A percentile compares a stretch with the other conserved stretches of the same genome.
phyloP scores from a whole-genome alignment of 2,329 filamentous ascomycete genomes.

The Rhynchosporium agropyri region DNA sequence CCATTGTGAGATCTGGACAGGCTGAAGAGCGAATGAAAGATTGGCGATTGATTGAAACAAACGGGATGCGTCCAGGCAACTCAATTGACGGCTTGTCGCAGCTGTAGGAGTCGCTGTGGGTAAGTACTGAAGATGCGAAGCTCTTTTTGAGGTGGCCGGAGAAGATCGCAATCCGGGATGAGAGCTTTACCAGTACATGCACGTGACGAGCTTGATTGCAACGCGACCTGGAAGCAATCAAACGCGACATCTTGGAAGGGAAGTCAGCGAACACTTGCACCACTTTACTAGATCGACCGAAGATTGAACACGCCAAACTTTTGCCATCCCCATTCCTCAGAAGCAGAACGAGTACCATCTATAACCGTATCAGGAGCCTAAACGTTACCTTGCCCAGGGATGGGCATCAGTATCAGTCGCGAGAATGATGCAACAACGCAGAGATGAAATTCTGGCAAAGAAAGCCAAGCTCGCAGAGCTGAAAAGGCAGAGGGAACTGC shows the following conservation, averaged over 20 bases:
- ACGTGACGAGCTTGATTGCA: conserved; percentile 24
- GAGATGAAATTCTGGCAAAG: conserved; percentile 96
- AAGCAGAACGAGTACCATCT: not conserved
- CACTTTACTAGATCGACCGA: not conserved
- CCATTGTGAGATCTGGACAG: conserved; percentile 35
- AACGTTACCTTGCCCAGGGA: conserved; percentile 25
- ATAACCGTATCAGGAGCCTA: not conserved
- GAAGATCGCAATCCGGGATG: conserved; percentile 23
- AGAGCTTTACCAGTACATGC: conserved; percentile 22
- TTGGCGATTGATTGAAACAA: conserved; percentile 20
- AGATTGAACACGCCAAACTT: not conserved
- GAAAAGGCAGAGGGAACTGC: conserved; percentile 85
- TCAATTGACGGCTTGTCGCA: conserved; percentile 40
- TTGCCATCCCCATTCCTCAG: conserved; percentile 10
- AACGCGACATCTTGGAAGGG: conserved; percentile 22
- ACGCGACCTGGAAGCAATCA: conserved; percentile 9
- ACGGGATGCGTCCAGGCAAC: conserved; percentile 25
- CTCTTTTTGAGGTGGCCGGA: conserved; percentile 32
- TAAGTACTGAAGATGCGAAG: conserved; percentile 32
- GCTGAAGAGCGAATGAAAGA: conserved; percentile 23
- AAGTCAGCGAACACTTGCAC: not conserved
- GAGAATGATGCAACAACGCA: conserved; percentile 68
- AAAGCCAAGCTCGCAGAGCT: conserved; percentile 96
- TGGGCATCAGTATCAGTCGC: conserved; percentile 37
- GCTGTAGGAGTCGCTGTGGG: conserved; percentile 26